Base-by-base conservation (phyloP, 768 basidiomycete genomes). In the Strobilomyces confusus region DNA sequence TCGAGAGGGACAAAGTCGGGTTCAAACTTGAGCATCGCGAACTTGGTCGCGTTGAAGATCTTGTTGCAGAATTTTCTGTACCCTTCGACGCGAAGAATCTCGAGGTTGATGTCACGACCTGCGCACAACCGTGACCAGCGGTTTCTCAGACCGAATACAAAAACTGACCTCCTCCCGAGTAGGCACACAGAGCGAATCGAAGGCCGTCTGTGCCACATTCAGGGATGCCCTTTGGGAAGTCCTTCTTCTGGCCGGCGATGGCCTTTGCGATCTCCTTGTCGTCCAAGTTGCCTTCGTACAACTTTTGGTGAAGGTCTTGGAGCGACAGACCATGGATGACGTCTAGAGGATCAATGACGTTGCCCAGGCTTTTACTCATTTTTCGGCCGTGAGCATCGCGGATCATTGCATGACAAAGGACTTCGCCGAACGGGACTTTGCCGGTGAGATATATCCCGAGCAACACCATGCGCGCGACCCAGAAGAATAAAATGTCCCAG, bases 21-120 rank as follows among this genome's bases (percentile, higher is more conserved):
- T 52, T 93, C 94, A 30, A 99, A 77, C 74, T 95, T 95, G 69
- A 98, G 83, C 89, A 98, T 93, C n/a, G 95, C 95, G 63, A 99
- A 98, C 72, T 95, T 95, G 44, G 94, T 98, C 1, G 97, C 97
- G 66, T 99, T 99, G 80, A 95, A 98, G 25, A 98, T 84, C 77
- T 98, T 98, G 77, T 99, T 99, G 77, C 97, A 98, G 77, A 99
- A 99, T 72, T 98, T 98, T 71, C 97, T 85, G 72, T 98, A 98
- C 2, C 95, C 97, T 72, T 98, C 95, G 30, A 98, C 93, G 48
- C 94, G 86, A 57, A 92, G 72, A 60, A 99, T 94, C 67, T 98
- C 94, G 56, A 99, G 76, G 69, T 98, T 97, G 75, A 99, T 95
- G 71, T 98, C 95, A 42, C 95, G 89, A 26, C 93, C 94, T 93